Evolutionary conservation across 441 rosid genomes (phyloP).

Genomic region (Corymbia calophylla): DNA sequence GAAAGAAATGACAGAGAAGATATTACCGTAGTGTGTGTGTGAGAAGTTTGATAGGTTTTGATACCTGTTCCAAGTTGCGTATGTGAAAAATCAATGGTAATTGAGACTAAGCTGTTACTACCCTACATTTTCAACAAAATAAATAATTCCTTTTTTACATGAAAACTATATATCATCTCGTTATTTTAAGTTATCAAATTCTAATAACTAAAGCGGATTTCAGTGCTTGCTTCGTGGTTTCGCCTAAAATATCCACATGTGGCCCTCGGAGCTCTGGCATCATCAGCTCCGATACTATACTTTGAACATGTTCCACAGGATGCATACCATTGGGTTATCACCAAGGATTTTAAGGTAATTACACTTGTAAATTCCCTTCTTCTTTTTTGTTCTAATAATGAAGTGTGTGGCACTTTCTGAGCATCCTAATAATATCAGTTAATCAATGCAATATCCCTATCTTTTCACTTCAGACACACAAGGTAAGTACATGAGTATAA

Average conservation of each 20-base stretch:
- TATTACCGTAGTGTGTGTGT: not conserved
- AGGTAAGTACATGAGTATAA: not conserved
- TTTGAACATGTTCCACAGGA: slow-evolving; percentile 35
- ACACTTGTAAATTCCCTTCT: not conserved
- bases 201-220: not conserved
- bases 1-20: not conserved
- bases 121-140: not conserved
- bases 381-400: not conserved
- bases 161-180: not conserved
- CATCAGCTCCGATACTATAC: slow-evolving; percentile 66
- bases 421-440: not conserved
- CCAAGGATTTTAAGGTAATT: slow-evolving; percentile 43
- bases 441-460: not conserved
- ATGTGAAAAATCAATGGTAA: not conserved
- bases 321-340: slow-evolving; percentile 34
- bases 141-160: not conserved
- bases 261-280: slow-evolving; percentile 49
- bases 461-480: not conserved
- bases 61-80: not conserved
- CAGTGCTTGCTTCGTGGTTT: slow-evolving; percentile 56
- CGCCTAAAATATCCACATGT: slow-evolving; percentile 57
- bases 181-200: not conserved
- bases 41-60: not conserved
- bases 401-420: not conserved
- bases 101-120: not conserved